Conservation (phyloP, 331 rosid genomes). For the Ulmus americana region DNA sequence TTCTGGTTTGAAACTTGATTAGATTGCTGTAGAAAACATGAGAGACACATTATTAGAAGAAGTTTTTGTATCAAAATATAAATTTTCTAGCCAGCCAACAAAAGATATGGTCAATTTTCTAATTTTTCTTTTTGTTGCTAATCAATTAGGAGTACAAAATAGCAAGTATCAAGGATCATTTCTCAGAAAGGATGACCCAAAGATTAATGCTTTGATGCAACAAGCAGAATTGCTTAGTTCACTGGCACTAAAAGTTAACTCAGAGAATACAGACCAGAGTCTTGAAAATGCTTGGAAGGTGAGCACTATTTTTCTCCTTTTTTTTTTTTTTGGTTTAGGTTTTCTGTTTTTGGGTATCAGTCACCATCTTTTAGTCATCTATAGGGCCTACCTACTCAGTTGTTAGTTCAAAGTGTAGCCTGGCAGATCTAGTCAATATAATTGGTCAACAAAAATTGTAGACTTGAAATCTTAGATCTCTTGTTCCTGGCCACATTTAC, state of each 20-base stretch:
- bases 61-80: slow-evolving; percentile 20
- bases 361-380: slow-evolving; percentile 13
- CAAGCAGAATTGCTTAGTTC: slow-evolving; percentile 96
- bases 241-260: slow-evolving; percentile 69
- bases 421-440: slow-evolving; percentile 4
- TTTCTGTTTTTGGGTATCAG: slow-evolving; percentile 8
- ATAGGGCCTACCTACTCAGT: slow-evolving; percentile 3
- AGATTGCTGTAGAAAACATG: slow-evolving; percentile 21
- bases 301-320: slow-evolving; percentile 30
- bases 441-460: background rate
- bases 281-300: slow-evolving; percentile 99
- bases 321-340: too few relatives aligned
- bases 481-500: background rate
- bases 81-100: slow-evolving; percentile 9
- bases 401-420: background rate
- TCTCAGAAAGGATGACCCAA: slow-evolving; percentile 84
- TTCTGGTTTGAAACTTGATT: slow-evolving; percentile 16
- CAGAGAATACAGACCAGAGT: slow-evolving; percentile 83
- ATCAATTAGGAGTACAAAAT: slow-evolving; percentile 40
- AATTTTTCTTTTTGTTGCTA: slow-evolving; percentile 22
- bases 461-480: slow-evolving; percentile 8
- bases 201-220: slow-evolving; percentile 69
- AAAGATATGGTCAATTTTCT: slow-evolving; percentile 21
- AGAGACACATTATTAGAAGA: background rate
- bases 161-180: slow-evolving; percentile 62